Evolutionary conservation across 129 eudicot genomes (phyloP), one percentile per base, ranked within the genome.

Genomic region (Lonicera japonica): DNA sequence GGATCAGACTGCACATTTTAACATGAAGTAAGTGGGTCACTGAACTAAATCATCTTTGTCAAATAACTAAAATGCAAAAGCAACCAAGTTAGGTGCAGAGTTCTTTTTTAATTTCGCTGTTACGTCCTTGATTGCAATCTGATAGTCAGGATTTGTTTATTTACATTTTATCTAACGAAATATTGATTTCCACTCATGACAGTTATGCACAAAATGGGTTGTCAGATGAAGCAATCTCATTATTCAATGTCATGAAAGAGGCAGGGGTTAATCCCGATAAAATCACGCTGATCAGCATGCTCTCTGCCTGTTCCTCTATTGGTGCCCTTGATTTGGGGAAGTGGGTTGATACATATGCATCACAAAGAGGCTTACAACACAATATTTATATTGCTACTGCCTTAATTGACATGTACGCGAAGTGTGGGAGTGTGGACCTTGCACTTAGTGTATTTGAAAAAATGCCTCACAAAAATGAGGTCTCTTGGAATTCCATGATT

Each of bases 181-280:
- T 7, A 43, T 14, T 16, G 10, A 17, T 59, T 18, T 56, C 34
- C 11, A 21, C 39, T 40, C 52, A 53, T 60, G 25, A 60, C 61
- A 88, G 96, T 54, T 88, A 74, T 70, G 82, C 94, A 51, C 96
- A 88, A 79, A 88, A 82, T 68, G 96, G 96, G 18, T 73, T 69
- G 25, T 79, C 94, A 47, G 75, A 84, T 79, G 96, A 84, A 84
- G 80, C 92, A 34, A 78, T 88, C 61, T 71, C 80, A 14, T 53
- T 88, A 45, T 84, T 82, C 63, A 75, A 75, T 41, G 63, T 60
- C 58, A 81, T 88, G 89, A 79, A 64, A 70, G 85, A 74, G 20
- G 75, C 70, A 43, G 79, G 85, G 3, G 73, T 76, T 15, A 63
- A 67, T 1, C 81, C 87, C 18, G 62, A 88, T 73, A 72, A 73